Percentiles rank a stretch among this genome's conserved stretches.
phyloP scores from a whole-genome alignment of 495 filamentous ascomycete species.

The Parathielavia hyrcaniae region DNA sequence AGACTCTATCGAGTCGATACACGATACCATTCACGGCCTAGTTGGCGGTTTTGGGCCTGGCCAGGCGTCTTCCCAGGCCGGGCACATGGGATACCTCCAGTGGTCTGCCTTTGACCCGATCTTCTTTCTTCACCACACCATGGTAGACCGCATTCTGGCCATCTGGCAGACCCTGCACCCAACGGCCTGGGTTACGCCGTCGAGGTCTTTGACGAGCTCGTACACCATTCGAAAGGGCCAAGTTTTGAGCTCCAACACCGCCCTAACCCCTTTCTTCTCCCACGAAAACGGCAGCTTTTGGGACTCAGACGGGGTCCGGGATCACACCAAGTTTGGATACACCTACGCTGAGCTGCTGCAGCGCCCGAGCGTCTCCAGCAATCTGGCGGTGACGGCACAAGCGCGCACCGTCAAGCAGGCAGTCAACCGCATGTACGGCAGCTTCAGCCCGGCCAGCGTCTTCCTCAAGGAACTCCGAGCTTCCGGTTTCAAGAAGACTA shows the following conservation, averaged over 20 bases:
- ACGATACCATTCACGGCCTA: slow-evolving; percentile 60
- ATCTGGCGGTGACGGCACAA: slow-evolving; percentile 11
- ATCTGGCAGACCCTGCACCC: slow-evolving; percentile 68
- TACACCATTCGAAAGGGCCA: slow-evolving; percentile 46
- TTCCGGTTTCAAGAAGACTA: slow-evolving; percentile 10
- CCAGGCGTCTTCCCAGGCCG: slow-evolving; percentile 29
- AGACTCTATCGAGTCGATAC: slow-evolving; percentile 58
- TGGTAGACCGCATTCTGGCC: slow-evolving; percentile 62
- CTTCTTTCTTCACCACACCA: slow-evolving; percentile 63
- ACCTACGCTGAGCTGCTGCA: slow-evolving; percentile 52
- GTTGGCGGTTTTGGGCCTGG: slow-evolving; percentile 35
- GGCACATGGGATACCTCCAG: slow-evolving; percentile 60
- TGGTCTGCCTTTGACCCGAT: slow-evolving; percentile 69
- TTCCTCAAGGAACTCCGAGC: slow-evolving; percentile 22
- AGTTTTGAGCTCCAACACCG: slow-evolving; percentile 35
- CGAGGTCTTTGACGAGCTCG: slow-evolving; percentile 41
- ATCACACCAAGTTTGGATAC: slow-evolving; percentile 50
- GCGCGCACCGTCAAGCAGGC: slow-evolving; percentile 33
- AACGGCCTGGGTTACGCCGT: slow-evolving; percentile 48
- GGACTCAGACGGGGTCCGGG: slow-evolving; percentile 42
- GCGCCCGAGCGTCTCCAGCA: slow-evolving; percentile 19
- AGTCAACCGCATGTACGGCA: slow-evolving; percentile 53
- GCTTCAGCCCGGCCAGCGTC: slow-evolving; percentile 36
- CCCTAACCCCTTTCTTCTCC: slow-evolving; percentile 45
- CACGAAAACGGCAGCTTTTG: slow-evolving; percentile 43